Percentiles rank a stretch among this genome's conserved stretches.
Conservation (phyloP, 179 eudicot species). For the Monotropa hypopitys region DNA sequence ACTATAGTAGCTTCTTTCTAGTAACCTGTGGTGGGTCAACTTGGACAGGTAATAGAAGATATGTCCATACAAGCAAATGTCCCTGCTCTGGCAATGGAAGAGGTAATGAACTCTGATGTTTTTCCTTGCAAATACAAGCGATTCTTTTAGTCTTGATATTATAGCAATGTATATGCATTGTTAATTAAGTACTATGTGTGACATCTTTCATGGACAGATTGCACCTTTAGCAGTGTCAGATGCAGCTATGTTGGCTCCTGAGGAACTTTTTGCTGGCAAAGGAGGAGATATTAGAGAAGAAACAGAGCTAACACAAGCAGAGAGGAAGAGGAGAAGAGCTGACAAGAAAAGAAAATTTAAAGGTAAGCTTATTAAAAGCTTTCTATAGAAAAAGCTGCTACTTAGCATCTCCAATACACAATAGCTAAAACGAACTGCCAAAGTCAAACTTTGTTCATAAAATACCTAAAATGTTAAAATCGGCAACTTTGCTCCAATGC, state of each 20-base stretch:
- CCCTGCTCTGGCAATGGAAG: constrained; percentile 96
- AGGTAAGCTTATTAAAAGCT: constrained; percentile 29
- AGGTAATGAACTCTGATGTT: constrained; percentile 33
- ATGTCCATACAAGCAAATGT: constrained; percentile 81
- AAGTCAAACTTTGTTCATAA: background rate
- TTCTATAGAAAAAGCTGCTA: background rate
- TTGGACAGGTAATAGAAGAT: constrained; percentile 75
- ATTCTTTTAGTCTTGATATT: background rate
- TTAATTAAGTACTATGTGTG: background rate
- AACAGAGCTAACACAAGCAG: constrained; percentile 76
- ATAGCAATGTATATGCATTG: background rate
- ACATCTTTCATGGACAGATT: constrained; percentile 35
- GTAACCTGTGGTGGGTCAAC: background rate
- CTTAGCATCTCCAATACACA: background rate
- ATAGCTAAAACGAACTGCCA: background rate
- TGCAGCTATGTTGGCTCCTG: constrained; percentile 97
- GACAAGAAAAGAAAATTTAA: constrained; percentile 73
- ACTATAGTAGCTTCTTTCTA: background rate
- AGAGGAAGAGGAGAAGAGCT: constrained; percentile 78
- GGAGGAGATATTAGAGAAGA: constrained; percentile 87
- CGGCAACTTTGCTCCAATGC: background rate
- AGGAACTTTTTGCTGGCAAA: constrained; percentile 83
- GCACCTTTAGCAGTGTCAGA: constrained; percentile 90
- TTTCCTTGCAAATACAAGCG: background rate
- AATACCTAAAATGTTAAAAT: background rate